Base-by-base conservation (phyloP, 139 green algal species). In the Pleodorina starrii region DNA sequence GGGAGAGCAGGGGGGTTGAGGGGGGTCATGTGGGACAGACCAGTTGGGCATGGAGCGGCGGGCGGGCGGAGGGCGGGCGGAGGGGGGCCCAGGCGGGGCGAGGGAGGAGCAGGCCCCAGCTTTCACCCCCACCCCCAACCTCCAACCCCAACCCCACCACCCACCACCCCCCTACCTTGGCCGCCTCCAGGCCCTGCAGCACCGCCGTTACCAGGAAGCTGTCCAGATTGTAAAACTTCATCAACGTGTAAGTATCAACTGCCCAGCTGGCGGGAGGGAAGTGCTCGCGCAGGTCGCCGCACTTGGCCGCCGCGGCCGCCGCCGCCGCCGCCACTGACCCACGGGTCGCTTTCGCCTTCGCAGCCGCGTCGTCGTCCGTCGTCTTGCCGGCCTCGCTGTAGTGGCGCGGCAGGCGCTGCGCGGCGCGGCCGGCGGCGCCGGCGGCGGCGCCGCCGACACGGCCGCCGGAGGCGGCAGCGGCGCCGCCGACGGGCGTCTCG, bases 191-290 rank as follows among this genome's bases (percentile, higher is more conserved):
- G 17, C 90, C 86, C 27, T 74, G 14, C 36, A 93, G 43, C 80
- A 93, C 90, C 23, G 75, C 87, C 46, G 73, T 42, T 16, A 93
- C 66, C 68, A 93, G 46, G n/a, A 46, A 1, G 9, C 0, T n/a
- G 72, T 87, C 72, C 80, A 93, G 54, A 5, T 60, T 80, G 81
- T 93, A 93, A 21, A 93, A 79, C 90, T 93, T 90, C 44, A 88
- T 84, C 69, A 73, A 46, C 11, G 80, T 91, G 80, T 85, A 93
- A 0, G 74, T 81, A 48, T 91, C 90, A 7, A n/a, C 43, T 0
- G 74, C 85, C 54, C 78, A 81, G 44, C 35, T 86, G 40, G 90
- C 90, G 42, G 90, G 84, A 19, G 90, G 90, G 43, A 85, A 72
- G 29, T 90, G 90, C 50, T 92, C 46, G 0, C 82, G 63, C 1